Base-by-base conservation (phyloP, 2,329 filamentous ascomycete species). In the Blastomyces emzantsi region DNA sequence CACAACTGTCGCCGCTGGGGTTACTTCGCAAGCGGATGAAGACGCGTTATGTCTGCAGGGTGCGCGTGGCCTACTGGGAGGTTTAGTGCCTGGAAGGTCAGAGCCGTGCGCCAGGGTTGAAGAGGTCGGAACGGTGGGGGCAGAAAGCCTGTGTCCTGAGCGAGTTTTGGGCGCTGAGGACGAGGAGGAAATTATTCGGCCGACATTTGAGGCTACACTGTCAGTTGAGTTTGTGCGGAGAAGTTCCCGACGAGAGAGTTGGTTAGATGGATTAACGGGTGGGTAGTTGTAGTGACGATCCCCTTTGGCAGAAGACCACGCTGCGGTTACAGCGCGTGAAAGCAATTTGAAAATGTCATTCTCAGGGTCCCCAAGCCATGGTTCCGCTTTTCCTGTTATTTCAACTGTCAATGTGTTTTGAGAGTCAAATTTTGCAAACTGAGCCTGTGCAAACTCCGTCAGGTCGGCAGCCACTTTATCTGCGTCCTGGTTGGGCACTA, bases 401-500 rank as follows among this genome's bases (percentile, higher is more conserved):
- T 87, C 87, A 49, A 99, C 85, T 1, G 82, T 88, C 45, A 99
- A 81, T 6, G 81, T 83, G 71, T 99, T 99, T 66, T 90, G 87
- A 0, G 90, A 93, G 39, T 87, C 87, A 1, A 97, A 85, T 19
- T 82, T 77, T 0, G 80, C 81, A 71, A 97, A 99, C 68, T 92
- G 84, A 15, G 83, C 79, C 57, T 85, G 76, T 0, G 97, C 80
- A 71, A 89, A 95, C 1, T 79, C 73, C 0, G 81, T 85, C 5
- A 99, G 80, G 0, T 83, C 80, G 19, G 82, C 79, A 2, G 90
- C 87, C 13, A 97, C 86, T n/a, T 85, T 81, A 47, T 89, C 85
- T 0, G 95, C 87, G 71, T 94, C 89, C 75, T 99, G 94, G 15
- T 95, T 94, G 0, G 94, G 94, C 0, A 99, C 94, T 1, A 99